Base-by-base conservation (phyloP, 2,329 filamentous ascomycete species). In the Penicillium expansum region DNA sequence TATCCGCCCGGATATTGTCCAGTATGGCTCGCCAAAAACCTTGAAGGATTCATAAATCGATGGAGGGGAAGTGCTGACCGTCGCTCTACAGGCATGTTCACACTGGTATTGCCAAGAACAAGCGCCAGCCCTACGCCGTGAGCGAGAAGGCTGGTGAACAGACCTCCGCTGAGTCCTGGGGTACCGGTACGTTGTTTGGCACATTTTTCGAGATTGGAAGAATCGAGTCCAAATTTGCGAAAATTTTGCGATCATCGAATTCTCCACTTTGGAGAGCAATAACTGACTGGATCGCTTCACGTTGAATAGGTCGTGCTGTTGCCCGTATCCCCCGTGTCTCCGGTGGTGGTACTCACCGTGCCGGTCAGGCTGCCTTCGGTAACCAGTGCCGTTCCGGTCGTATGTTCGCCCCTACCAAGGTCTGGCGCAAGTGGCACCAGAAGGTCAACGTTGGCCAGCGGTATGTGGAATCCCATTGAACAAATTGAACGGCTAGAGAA, bases 71-170 rank as follows among this genome's bases (percentile, higher is more conserved):
- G 61, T 67, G 61, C 73, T 79, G 67, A 79, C 69, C 63, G 59
- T 58, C 62, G 61, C 52, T 62, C 57, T 68, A 70, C 72, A 85
- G 83, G 79, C 80, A 80, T 69, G 87, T 97, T 75, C 94, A 99
- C 89, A 96, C 91, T 76, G 94, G 94, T 76, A 95, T 99, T 86
- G 93, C 93, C 79, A 99, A 99, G 91, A 99, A 99, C 89, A 97
- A 96, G 89, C 90, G 94, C 80, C 94, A 99, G 84, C 92, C 94
- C 72, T 99, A 99, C 82, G 87, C 94, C 76, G 94, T 99, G 86
- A 96, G 92, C 89, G 93, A 97, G 90, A 99, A 99, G 90, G 94
- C 94, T 78, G 94, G 94, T 85, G 94, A 99, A 85, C 94, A 99
- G 86, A 99, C 94, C 79, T 96, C 91, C 82, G 94, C 94, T 78